Evolutionary conservation across 768 basidiomycete genomes (phyloP), one percentile per base, ranked within the genome.

Genomic region (Naematelia encephala): DNA sequence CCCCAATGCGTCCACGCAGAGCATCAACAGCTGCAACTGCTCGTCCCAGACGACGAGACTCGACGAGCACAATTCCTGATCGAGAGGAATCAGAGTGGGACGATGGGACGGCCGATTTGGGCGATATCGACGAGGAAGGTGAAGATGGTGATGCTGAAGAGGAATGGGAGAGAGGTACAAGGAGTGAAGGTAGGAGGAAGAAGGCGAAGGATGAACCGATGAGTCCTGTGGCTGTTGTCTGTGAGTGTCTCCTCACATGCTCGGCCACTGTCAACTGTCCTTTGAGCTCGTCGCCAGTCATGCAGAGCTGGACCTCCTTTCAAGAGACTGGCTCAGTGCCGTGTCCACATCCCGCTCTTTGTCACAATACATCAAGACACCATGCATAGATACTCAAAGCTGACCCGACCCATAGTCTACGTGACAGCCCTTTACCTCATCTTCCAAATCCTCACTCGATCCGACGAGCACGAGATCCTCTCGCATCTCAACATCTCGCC

Each of bases 401-500:
- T 59, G 28, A 60, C 29, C 28, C 28, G 8, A 14, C 27, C n/a
- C n/a, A n/a, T 47, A 73, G 72, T 69, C 56, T 73, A 73, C 58
- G 72, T 73, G 43, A 57, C 64, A 1, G 54, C 47, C 34, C 54
- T 69, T 48, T 73, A 70, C 55, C 23, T 69, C 22, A 64, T 73
- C 51, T 70, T 62, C 59, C 72, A 73, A 34, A 68, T 73, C 54
- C 59, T 73, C 0, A 70, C 72, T 19, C 64, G 72, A 16, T 63
- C 64, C 12, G 65, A 68, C 39, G 72, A 73, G 2, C 39, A 54
- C 34, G 72, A 73, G 46, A 64, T 66, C 48, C 64, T 73, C 57
- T 58, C 60, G 3, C 65, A 67, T 44, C 56, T 68, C n/a, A 28
- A 51, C 14, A 39, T 39, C 34, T 42, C 62, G 4, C 46, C 50